Evolutionary conservation across 139 green algal species (phyloP), one percentile per base, ranked within the genome.

Genomic region (Chlorella sp.): DNA sequence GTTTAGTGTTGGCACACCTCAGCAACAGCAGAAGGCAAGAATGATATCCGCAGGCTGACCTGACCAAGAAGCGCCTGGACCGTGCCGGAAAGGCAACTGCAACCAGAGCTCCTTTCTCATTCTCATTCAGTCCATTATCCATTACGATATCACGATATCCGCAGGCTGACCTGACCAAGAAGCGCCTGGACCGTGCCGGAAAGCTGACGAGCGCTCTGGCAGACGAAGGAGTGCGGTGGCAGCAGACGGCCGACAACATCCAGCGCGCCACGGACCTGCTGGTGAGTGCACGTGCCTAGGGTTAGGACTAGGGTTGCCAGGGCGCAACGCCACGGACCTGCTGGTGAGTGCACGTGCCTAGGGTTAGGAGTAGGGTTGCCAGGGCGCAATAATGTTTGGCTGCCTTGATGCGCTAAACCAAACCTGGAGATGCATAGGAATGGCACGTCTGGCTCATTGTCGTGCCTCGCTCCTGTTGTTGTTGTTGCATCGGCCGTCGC

Each of bases 191-290:
- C 59, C 82, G 88, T 5, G 91, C 91, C 5, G 88, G 85, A 34
- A 94, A 96, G 82, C 85, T 96, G 26, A 94, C 87, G 0, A 83
- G 68, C 55, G 91, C 76, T 1, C 83, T 96, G 31, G 88, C 77
- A 1, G 88, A 92, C 69, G 91, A 96, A 83, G 85, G 84, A 26
- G 83, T 94, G 42, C 84, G 91, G 2, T 96, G 91, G 91, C 69
- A 83, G 67, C 35, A 64, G 24, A 92, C 87, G 0, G 88, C 85
- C 2, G 86, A 88, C 42, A 69, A 59, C 23, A 87, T 94, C 31
- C 71, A 78, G 31, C 50, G 68, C 24, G 65, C 85, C 67, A 87
- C 73, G 22, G 74, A 82, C 60, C 80, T 90, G 51, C 82, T 95
- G 23, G 83, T 92, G 20, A 35, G 74, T n/a, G n/a, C n/a, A n/a